Conservation (phyloP, 2,329 filamentous ascomycete species). For the Fusarium sulawesiense region DNA sequence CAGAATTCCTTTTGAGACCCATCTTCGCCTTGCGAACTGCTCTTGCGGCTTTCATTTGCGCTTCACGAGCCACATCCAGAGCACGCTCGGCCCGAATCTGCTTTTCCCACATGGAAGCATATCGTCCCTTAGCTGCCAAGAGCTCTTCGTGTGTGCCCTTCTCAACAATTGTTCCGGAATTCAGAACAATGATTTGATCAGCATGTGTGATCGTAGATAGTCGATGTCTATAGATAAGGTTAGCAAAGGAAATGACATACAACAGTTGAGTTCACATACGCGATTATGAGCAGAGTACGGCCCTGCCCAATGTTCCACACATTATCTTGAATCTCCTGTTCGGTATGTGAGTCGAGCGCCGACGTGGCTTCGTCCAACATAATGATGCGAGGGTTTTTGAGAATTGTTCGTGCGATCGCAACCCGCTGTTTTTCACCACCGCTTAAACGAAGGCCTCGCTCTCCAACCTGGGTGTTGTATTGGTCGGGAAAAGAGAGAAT, state of each 20-base stretch:
- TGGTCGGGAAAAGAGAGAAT: conserved; percentile 89
- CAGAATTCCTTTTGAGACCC: conserved; percentile 52
- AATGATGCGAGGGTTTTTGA: conserved; percentile 92
- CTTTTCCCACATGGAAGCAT: conserved; percentile 89
- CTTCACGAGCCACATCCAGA: conserved; percentile 51
- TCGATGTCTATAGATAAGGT: conserved; percentile 68
- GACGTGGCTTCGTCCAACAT: conserved; percentile 94
- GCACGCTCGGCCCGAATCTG: conserved; percentile 83
- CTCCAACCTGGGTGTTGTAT: conserved; percentile 90
- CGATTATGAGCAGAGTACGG: conserved; percentile 94
- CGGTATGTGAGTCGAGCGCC: conserved; percentile 89
- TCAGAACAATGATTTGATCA: conserved; percentile 84
- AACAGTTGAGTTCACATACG: conserved; percentile 64
- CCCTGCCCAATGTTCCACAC: conserved; percentile 84
- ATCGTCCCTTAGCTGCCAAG: conserved; percentile 75
- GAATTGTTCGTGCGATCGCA: conserved; percentile 90
- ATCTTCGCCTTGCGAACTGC: conserved; percentile 64
- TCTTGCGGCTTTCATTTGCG: conserved; percentile 51
- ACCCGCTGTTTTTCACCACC: conserved; percentile 95
- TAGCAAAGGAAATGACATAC: conserved; percentile 22
- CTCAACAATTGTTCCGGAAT: conserved; percentile 81
- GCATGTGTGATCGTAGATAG: conserved; percentile 87
- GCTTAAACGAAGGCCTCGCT: conserved; percentile 86
- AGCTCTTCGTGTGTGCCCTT: conserved; percentile 83
- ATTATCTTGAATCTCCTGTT: conserved; percentile 91